These are phyloP conservation scores for Podospora bellae-mahoneyi DNA, from an alignment of 495 filamentous ascomycete genomes.

Conservation along the genomic window DNA sequence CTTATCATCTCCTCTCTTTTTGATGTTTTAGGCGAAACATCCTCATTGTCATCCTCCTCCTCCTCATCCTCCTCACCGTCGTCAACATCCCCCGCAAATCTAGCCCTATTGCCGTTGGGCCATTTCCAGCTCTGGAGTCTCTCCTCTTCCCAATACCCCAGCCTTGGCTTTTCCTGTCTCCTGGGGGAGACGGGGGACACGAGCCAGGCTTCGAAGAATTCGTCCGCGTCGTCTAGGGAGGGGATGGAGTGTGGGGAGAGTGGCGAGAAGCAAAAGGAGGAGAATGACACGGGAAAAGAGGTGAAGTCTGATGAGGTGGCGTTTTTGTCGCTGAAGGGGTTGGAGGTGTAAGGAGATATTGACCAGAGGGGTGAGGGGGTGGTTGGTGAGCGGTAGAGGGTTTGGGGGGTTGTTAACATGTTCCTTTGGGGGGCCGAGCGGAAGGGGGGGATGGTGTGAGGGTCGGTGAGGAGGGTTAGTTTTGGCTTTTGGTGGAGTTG, in stretches of 20 bases:
- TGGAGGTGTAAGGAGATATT: not conserved
- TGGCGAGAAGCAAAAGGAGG: not conserved
- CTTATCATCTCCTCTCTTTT: not conserved
- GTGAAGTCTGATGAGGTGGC: not conserved
- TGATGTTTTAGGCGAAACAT: not conserved
- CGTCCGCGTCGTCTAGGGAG: not conserved
- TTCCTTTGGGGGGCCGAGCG: not conserved
- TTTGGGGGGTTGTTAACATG: slow-evolving; percentile 1
- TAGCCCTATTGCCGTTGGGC: not conserved
- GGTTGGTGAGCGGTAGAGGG: not conserved
- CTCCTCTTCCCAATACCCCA: not conserved
- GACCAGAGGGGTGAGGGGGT: not conserved
- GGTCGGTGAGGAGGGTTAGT: slow-evolving; percentile 13
- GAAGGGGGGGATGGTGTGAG: slow-evolving; percentile 1
- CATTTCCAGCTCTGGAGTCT: not conserved
- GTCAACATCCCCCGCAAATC: not conserved
- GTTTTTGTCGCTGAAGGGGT: not conserved
- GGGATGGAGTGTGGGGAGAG: not conserved
- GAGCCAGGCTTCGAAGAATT: not conserved
- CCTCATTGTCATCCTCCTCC: not conserved
- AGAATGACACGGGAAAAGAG: not conserved
- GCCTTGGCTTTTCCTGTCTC: not conserved
- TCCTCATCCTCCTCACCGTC: not conserved
- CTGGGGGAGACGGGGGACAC: not conserved
- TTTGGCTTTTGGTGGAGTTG: not conserved